Evolutionary conservation across 108 stramenopile species (phyloP).

Genomic region (Cyclotella sp.): DNA sequence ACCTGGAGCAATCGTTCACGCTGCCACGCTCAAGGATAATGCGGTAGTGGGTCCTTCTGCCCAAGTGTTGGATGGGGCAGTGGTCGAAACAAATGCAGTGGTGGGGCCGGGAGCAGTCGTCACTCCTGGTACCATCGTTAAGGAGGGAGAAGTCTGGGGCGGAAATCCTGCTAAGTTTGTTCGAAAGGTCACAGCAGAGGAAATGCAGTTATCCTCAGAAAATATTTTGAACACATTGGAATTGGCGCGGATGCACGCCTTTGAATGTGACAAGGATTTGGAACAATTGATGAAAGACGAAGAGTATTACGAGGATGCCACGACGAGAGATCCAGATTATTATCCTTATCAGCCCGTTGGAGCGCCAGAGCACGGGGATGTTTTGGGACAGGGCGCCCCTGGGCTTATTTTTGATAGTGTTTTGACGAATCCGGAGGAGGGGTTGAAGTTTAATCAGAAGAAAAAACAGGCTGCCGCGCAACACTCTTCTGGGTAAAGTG

Average conservation of each 20-base stretch:
- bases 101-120: slow-evolving; percentile 88
- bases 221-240: slow-evolving; percentile 58
- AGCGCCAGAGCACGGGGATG: slow-evolving; percentile 56
- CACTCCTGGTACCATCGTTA: slow-evolving; percentile 77
- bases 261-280: slow-evolving; percentile 83
- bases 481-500: background rate
- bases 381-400: slow-evolving; percentile 83
- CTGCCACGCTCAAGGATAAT: slow-evolving; percentile 85
- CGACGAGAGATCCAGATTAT: slow-evolving; percentile 67
- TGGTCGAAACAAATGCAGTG: slow-evolving; percentile 76
- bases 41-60: slow-evolving; percentile 84
- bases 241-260: slow-evolving; percentile 75
- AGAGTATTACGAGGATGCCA: slow-evolving; percentile 66
- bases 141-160: slow-evolving; percentile 87
- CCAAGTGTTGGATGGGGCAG: slow-evolving; percentile 92
- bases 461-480: background rate
- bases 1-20: slow-evolving; percentile 89
- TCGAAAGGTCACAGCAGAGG: slow-evolving; percentile 81
- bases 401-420: slow-evolving; percentile 89
- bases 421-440: slow-evolving; percentile 84
- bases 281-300: slow-evolving; percentile 74
- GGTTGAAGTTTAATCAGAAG: slow-evolving; percentile 62
- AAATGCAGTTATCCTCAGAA: slow-evolving; percentile 58
- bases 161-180: slow-evolving; percentile 93
- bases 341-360: slow-evolving; percentile 52